Conservation (phyloP, 2,329 filamentous ascomycete genomes). For the Arthrobotrys megalospora region DNA sequence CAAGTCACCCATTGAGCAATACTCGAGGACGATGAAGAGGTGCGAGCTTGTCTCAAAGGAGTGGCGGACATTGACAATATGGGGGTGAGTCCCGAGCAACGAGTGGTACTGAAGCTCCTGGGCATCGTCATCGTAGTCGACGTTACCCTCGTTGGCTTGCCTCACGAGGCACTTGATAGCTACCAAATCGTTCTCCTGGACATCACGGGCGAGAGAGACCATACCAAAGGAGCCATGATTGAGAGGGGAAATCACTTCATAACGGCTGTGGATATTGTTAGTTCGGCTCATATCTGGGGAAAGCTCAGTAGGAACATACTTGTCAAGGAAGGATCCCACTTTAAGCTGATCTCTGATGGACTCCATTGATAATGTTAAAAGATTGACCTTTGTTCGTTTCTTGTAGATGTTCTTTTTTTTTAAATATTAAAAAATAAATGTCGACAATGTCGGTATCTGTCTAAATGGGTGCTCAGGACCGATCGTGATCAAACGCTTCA, state of each 20-base stretch:
- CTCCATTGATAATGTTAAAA: conserved; percentile 75
- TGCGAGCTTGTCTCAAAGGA: conserved; percentile 94
- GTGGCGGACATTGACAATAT: conserved; percentile 92
- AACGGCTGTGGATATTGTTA: conserved; percentile 72
- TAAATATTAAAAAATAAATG: conserved; percentile 52
- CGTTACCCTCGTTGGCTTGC: conserved; percentile 75
- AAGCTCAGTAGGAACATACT: conserved; percentile 66
- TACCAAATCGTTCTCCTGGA: conserved; percentile 81
- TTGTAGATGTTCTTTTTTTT: conserved; percentile 34
- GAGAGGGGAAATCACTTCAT: conserved; percentile 90
- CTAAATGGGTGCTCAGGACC: conserved; percentile 50
- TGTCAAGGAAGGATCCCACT: conserved; percentile 84
- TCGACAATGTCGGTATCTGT: conserved; percentile 53
- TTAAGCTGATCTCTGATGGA: conserved; percentile 88
- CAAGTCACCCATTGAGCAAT: conserved; percentile 92
- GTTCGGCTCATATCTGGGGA: conserved; percentile 1
- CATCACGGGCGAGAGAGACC: conserved; percentile 93
- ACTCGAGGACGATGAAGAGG: conserved; percentile 92
- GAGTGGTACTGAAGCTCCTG: conserved; percentile 79
- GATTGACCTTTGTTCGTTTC: conserved; percentile 37
- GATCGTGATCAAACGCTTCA: conserved; percentile 62
- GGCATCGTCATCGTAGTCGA: conserved; percentile 79
- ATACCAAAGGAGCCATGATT: conserved; percentile 99
- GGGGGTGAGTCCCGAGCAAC: conserved; percentile 82
- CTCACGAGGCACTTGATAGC: conserved; percentile 98